phyloP scores from a whole-genome alignment of 139 green algal species.

The Auxenochlorella pyrenoidosa region DNA sequence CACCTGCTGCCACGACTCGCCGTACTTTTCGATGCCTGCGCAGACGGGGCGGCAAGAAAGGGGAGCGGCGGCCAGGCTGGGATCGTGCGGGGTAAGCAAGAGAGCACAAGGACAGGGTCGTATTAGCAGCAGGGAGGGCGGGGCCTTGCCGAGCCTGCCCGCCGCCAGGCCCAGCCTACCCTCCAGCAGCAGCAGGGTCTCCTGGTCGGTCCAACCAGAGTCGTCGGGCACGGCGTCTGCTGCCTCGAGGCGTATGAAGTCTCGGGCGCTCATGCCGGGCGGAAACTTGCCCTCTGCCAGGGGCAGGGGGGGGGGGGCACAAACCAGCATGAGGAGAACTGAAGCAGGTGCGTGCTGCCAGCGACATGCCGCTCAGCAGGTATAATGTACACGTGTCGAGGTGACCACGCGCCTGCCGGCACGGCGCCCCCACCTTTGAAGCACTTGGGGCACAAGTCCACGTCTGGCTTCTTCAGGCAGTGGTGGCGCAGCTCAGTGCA shows the following conservation, averaged over 20 bases:
- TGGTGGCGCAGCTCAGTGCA: conserved; percentile 89
- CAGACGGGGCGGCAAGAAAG: neutral
- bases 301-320: neutral
- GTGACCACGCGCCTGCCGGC: neutral
- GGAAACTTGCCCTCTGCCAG: conserved; percentile 84
- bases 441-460: conserved; percentile 78
- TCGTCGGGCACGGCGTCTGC: conserved; percentile 30
- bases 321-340: too few species aligned
- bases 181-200: conserved; percentile 81
- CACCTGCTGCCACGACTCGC: conserved; percentile 88
- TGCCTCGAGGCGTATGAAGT: conserved; percentile 88
- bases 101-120: too few species aligned
- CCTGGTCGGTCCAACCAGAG: conserved; percentile 73
- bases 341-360: too few species aligned
- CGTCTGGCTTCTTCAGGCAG: conserved; percentile 76
- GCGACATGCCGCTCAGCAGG: too few species aligned
- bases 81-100: too few species aligned
- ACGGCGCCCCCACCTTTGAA: conserved; percentile 28
- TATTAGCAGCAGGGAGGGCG: too few species aligned
- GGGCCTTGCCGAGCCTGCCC: too few species aligned
- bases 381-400: too few species aligned
- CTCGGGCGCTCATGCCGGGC: conserved; percentile 66
- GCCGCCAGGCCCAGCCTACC: conserved; percentile 8
- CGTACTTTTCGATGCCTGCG: conserved; percentile 87
- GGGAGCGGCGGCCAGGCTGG: too few species aligned